Evolutionary conservation across 345 rosid genomes (phyloP).

Genomic region (Leavenworthia alabamica): DNA sequence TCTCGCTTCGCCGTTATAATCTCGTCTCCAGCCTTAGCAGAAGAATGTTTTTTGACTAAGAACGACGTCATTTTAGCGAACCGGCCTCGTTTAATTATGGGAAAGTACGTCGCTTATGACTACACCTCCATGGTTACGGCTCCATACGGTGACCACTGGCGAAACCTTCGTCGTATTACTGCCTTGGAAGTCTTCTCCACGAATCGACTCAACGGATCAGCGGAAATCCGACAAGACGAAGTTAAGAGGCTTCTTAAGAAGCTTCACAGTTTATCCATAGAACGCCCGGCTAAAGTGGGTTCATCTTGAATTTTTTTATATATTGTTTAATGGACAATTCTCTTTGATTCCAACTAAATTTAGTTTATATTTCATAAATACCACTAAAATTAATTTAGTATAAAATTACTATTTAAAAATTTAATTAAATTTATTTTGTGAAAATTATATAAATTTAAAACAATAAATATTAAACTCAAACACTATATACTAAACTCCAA

Average conservation of each 20-base stretch:
- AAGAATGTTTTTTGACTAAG: constrained; percentile 24
- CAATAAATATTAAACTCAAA: too few relatives aligned
- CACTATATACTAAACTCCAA: too few relatives aligned
- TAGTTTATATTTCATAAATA: too few relatives aligned
- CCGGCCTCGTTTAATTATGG: constrained; percentile 17
- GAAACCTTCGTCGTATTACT: constrained; percentile 31
- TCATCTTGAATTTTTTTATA: too few relatives aligned
- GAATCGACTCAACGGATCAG: constrained; percentile 24
- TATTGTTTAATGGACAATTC: too few relatives aligned
- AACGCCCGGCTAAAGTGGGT: constrained; percentile 19
- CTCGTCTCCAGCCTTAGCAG: constrained; percentile 22
- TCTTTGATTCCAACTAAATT: too few relatives aligned
- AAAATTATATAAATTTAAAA: too few relatives aligned
- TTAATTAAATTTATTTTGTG: too few relatives aligned
- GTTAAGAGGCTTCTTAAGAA: constrained; percentile 22
- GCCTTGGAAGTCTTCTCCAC: constrained; percentile 25
- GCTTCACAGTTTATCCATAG: constrained; percentile 17
- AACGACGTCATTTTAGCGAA: constrained; percentile 29
- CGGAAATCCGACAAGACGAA: constrained; percentile 28
- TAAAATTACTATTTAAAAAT: too few relatives aligned
- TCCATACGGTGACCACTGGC: constrained; percentile 32
- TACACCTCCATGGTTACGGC: constrained; percentile 22
- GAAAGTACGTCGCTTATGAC: constrained; percentile 28
- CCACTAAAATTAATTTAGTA: too few relatives aligned
- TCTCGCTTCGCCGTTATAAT: constrained; percentile 20